These are phyloP conservation scores for Letharia lupina DNA, from an alignment of 495 filamentous ascomycete genomes.

Conservation along the genomic window DNA sequence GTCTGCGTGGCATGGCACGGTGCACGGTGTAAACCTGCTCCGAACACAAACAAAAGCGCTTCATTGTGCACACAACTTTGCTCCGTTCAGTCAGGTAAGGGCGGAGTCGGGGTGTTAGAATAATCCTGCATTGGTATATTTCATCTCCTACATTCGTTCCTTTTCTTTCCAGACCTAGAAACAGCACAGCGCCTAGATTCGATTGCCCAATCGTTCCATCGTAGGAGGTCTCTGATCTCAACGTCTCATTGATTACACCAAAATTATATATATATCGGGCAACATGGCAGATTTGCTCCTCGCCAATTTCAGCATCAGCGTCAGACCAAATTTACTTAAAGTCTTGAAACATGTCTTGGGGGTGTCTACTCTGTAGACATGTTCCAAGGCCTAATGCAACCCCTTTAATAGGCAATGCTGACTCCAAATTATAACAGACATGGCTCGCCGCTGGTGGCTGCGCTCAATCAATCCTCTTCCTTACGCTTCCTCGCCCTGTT, in stretches of 20 bases:
- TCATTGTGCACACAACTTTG: background rate
- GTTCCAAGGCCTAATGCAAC: background rate
- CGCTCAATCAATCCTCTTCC: conserved; percentile 15
- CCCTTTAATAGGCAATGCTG: background rate
- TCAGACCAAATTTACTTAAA: background rate
- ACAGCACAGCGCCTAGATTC: background rate
- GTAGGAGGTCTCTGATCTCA: background rate
- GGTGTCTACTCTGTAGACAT: background rate
- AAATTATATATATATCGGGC: background rate
- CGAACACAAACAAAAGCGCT: background rate
- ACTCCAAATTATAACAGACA: background rate
- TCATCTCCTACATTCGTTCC: background rate
- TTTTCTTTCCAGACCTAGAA: background rate
- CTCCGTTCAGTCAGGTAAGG: background rate
- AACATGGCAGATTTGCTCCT: background rate
- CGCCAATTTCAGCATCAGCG: conserved; percentile 1
- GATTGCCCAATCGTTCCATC: background rate
- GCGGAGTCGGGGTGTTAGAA: background rate
- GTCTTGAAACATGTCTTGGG: background rate
- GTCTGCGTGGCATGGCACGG: background rate
- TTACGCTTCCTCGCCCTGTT: conserved; percentile 16
- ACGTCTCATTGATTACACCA: background rate
- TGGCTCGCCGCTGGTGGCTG: conserved; percentile 19
- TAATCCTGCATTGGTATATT: background rate
- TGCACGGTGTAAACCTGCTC: background rate